These are phyloP conservation scores for Rhinocladiella similis DNA, from an alignment of 2,329 filamentous ascomycete species.

Conservation along the genomic window DNA sequence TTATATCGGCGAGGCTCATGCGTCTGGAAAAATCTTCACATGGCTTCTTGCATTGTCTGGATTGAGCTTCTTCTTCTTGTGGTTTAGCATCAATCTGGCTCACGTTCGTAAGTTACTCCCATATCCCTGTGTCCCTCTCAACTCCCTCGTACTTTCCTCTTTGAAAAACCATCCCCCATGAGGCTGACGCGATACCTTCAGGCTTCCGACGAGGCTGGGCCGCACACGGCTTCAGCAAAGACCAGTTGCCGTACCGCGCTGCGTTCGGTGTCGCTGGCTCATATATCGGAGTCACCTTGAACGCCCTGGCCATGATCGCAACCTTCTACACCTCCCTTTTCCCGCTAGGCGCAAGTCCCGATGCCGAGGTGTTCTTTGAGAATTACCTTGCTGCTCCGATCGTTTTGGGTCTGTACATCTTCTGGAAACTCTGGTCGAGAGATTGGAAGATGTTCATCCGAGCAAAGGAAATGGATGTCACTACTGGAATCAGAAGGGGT, in stretches of 20 bases:
- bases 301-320: slow-evolving; percentile 71
- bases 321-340: slow-evolving; percentile 89
- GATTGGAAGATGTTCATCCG: slow-evolving; percentile 23
- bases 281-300: slow-evolving; percentile 76
- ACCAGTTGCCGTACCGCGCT: slow-evolving; percentile 77
- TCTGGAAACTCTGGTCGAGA: slow-evolving; percentile 37
- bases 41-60: slow-evolving; percentile 82
- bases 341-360: slow-evolving; percentile 57
- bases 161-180: no score
- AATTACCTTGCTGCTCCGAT: slow-evolving; percentile 50
- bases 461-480: slow-evolving; percentile 24
- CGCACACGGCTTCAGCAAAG: slow-evolving; percentile 63
- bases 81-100: slow-evolving; percentile 48
- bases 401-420: slow-evolving; percentile 42
- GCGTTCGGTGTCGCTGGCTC: slow-evolving; percentile 79
- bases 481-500: slow-evolving; percentile 19
- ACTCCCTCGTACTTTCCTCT: neutral
- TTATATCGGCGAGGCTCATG: slow-evolving; percentile 67
- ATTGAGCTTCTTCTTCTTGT: slow-evolving; percentile 72
- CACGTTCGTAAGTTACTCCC: slow-evolving; percentile 69
- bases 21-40: slow-evolving; percentile 55
- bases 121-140: neutral
- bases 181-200: no score
- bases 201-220: slow-evolving; percentile 22
- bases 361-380: slow-evolving; percentile 47